phyloP scores from a whole-genome alignment of 1,284 basidiomycete genomes.

The Ganoderma boninense region DNA sequence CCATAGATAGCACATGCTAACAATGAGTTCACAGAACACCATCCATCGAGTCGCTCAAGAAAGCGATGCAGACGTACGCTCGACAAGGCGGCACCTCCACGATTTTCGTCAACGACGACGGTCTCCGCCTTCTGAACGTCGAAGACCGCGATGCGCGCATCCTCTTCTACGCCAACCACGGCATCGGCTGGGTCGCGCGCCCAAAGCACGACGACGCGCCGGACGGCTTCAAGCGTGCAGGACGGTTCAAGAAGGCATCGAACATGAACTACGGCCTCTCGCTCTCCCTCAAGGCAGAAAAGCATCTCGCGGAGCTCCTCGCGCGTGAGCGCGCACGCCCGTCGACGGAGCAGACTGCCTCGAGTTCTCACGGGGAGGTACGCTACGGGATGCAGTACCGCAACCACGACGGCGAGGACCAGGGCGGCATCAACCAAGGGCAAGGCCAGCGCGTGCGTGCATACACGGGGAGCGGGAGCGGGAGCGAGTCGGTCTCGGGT shows the following conservation, averaged over 20 bases:
- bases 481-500: constrained; percentile 14
- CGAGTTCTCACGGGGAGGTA: constrained; percentile 30
- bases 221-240: constrained; percentile 83
- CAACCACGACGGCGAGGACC: constrained; percentile 44
- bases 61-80: constrained; percentile 54
- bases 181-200: constrained; percentile 85
- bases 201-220: constrained; percentile 65
- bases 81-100: constrained; percentile 63
- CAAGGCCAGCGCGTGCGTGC: constrained; percentile 30
- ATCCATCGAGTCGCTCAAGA: constrained; percentile 56
- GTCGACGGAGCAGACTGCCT: constrained; percentile 7
- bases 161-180: constrained; percentile 81
- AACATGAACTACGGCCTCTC: constrained; percentile 89
- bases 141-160: constrained; percentile 73
- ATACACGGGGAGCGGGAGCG: neutral
- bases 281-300: constrained; percentile 79
- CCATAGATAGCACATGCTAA: neutral
- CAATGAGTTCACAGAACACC: constrained; percentile 41
- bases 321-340: constrained; percentile 40
- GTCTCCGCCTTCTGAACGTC: constrained; percentile 58
- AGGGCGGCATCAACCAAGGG: constrained; percentile 35
- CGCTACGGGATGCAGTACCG: constrained; percentile 47
- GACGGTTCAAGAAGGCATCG: constrained; percentile 90
- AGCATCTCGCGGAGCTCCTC: constrained; percentile 62
- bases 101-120: constrained; percentile 63